A percentile compares a stretch with the other conserved stretches of the same genome.
Evolutionary conservation across 768 basidiomycete species (phyloP).

Genomic region (Pleurotus eryngii): DNA sequence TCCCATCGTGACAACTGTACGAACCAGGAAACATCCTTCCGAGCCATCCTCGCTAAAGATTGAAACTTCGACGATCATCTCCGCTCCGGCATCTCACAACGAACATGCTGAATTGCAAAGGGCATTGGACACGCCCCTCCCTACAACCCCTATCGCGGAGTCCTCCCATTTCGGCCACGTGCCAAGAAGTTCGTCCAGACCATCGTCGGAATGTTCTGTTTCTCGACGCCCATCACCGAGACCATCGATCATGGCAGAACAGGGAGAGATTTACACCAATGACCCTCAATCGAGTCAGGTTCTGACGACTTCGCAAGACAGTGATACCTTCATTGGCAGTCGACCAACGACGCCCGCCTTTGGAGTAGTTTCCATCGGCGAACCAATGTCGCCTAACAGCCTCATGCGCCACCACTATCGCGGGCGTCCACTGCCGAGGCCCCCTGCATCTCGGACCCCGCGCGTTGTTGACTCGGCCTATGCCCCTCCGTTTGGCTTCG

Average conservation of each 20-base stretch:
- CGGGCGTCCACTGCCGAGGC: conserved; percentile 54
- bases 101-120: conserved; percentile 2
- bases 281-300: too few relatives aligned
- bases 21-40: neutral
- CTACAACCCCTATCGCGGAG: neutral
- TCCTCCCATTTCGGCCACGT: conserved; percentile 2
- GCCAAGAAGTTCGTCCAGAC: neutral
- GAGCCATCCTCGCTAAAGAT: neutral
- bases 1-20: neutral
- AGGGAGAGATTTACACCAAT: too few relatives aligned
- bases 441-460: conserved; percentile 25
- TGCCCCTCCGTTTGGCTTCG: conserved; percentile 22
- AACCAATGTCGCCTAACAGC: conserved; percentile 17
- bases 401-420: conserved; percentile 44
- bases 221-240: neutral
- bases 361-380: neutral
- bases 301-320: too few relatives aligned
- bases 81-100: neutral
- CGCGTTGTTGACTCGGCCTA: conserved; percentile 33
- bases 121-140: conserved; percentile 4
- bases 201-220: neutral
- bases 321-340: neutral
- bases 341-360: neutral
- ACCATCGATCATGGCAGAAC: neutral
- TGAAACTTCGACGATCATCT: neutral